phyloP scores from a whole-genome alignment of 2,329 filamentous ascomycete species.

The Atkinsonella hypoxylon region DNA sequence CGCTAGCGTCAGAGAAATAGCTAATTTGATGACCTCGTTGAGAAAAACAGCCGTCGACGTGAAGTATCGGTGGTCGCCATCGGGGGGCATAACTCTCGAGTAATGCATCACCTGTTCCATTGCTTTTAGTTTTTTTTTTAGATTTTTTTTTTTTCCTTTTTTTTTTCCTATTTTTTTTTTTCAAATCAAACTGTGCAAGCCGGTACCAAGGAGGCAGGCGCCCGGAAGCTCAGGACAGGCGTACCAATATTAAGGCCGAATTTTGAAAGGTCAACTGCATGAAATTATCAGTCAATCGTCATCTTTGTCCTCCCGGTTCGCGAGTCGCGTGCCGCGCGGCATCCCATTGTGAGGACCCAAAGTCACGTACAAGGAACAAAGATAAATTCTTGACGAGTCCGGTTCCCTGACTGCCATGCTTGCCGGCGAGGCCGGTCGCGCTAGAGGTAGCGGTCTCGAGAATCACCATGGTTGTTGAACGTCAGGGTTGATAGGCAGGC shows the following conservation, averaged over 20 bases:
- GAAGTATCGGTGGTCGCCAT: slow-evolving; percentile 76
- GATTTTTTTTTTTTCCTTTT: not conserved
- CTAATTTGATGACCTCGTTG: slow-evolving; percentile 83
- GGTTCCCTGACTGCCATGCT: slow-evolving; percentile 3
- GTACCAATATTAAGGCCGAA: slow-evolving; percentile 61
- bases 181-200: not conserved
- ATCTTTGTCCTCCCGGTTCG: not conserved
- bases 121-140: not conserved
- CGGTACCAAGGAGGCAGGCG: not conserved
- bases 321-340: not conserved
- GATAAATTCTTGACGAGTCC: slow-evolving; percentile 13
- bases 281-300: slow-evolving; percentile 7
- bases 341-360: not conserved
- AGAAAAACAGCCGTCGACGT: slow-evolving; percentile 90
- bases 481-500: not conserved
- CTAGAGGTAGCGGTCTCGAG: slow-evolving; percentile 9
- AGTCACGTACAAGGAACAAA: slow-evolving; percentile 11
- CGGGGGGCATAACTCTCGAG: slow-evolving; percentile 81
- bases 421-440: slow-evolving; percentile 4
- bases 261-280: slow-evolving; percentile 61
- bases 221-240: not conserved
- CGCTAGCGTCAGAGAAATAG: slow-evolving; percentile 74
- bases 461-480: slow-evolving; percentile 10
- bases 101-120: slow-evolving; percentile 71
- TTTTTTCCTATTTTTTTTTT: too few relatives aligned